phyloP scores from a whole-genome alignment of 2,329 filamentous ascomycete species.

The Rhexocercosporidium sp. region DNA sequence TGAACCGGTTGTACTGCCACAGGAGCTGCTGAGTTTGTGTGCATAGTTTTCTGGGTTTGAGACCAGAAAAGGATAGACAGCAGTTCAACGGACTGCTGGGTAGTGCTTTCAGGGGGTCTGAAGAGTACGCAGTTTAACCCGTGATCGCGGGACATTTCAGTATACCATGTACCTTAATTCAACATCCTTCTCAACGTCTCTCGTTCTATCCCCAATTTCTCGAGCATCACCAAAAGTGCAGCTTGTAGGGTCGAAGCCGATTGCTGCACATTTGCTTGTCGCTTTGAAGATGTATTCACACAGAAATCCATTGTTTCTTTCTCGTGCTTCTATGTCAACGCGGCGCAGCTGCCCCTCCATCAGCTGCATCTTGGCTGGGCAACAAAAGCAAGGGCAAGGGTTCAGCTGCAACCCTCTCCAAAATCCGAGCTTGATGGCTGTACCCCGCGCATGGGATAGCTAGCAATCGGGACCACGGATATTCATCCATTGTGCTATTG shows the following conservation, averaged over 20 bases:
- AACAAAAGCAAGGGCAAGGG: background rate
- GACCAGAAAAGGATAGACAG: background rate
- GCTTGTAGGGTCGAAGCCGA: too few species aligned
- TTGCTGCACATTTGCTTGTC: too few species aligned
- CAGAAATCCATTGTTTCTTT: background rate
- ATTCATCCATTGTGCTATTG: constrained; percentile 4
- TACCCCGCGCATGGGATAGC: background rate
- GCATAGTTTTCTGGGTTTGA: constrained; percentile 1
- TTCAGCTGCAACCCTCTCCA: constrained; percentile 17
- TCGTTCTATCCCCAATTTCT: background rate
- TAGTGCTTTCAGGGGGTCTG: background rate
- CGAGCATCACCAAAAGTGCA: background rate
- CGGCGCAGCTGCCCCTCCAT: background rate
- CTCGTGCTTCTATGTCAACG: background rate
- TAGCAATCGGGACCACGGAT: background rate
- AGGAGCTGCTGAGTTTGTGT: constrained; percentile 17
- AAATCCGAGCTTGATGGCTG: constrained; percentile 10
- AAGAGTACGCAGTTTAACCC: background rate
- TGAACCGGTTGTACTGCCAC: constrained; percentile 2
- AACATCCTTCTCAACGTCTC: background rate
- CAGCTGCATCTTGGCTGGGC: background rate
- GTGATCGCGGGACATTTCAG: background rate
- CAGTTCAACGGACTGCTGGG: background rate
- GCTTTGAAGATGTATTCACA: background rate
- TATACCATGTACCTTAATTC: background rate